Conservation (phyloP, 768 basidiomycete species). For the Lenzites betulinus region DNA sequence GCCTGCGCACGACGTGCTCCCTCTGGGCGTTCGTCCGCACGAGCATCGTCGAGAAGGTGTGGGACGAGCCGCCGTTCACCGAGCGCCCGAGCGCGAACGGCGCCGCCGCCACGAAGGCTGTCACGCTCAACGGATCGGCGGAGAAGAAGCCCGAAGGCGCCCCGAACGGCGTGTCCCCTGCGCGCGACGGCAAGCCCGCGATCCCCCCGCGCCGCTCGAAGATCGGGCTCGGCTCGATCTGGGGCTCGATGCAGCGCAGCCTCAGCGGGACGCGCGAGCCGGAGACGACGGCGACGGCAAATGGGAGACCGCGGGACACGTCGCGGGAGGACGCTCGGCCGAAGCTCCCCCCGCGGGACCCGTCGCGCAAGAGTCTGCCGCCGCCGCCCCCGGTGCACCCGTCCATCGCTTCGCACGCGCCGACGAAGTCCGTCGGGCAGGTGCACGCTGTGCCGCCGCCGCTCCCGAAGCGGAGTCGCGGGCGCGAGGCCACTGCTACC, state of each 20-base stretch:
- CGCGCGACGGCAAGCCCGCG: slow-evolving; percentile 3
- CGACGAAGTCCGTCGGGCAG: slow-evolving; percentile 1
- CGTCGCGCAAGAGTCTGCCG: slow-evolving; percentile 19
- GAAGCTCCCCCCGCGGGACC: slow-evolving; percentile 6
- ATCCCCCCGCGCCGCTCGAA: slow-evolving; percentile 23
- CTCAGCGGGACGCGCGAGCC: slow-evolving; percentile 24
- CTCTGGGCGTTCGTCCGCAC: slow-evolving; percentile 88
- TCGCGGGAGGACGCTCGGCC: not conserved
- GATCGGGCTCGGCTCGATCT: slow-evolving; percentile 31
- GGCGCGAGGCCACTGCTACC: not conserved
- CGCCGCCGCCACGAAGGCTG: slow-evolving; percentile 2
- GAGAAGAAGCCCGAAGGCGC: slow-evolving; percentile 17
- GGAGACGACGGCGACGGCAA: slow-evolving; percentile 6
- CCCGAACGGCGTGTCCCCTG: slow-evolving; percentile 12
- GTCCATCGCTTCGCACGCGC: slow-evolving; percentile 9
- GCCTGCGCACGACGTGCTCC: slow-evolving; percentile 85
- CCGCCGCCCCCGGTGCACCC: slow-evolving; percentile 25
- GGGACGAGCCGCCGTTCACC: slow-evolving; percentile 63
- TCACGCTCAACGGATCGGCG: slow-evolving; percentile 7
- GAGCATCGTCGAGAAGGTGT: slow-evolving; percentile 80
- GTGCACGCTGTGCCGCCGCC: slow-evolving; percentile 29
- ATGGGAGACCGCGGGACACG: not conserved
- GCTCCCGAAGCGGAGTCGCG: slow-evolving; percentile 29
- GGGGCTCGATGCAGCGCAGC: slow-evolving; percentile 33
- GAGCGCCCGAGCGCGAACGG: slow-evolving; percentile 7